phyloP scores from a whole-genome alignment of 176 grass and related monocot species.

The Echinochloa phyllopogon region DNA sequence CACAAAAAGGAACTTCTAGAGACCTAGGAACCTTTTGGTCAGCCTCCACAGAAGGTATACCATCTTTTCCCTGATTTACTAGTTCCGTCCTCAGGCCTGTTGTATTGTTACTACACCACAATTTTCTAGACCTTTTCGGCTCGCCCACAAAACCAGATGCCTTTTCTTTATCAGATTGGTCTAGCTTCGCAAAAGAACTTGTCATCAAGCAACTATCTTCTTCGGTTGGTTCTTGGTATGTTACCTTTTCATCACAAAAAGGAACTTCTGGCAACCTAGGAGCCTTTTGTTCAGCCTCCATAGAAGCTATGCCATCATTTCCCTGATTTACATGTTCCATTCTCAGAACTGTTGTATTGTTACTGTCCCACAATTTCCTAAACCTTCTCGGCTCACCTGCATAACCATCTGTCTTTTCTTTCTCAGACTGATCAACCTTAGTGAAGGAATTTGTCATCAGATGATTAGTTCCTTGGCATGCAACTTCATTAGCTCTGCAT shows the following conservation, averaged over 20 bases:
- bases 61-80: slow-evolving; percentile 43
- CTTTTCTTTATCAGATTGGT: slow-evolving; percentile 53
- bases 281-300: slow-evolving; percentile 21
- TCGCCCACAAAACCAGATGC: slow-evolving; percentile 37
- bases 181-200: slow-evolving; percentile 9
- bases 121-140: slow-evolving; percentile 40
- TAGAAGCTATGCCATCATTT: slow-evolving; percentile 36
- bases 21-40: slow-evolving; percentile 29
- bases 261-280: slow-evolving; percentile 30
- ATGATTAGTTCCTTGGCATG: slow-evolving; percentile 35
- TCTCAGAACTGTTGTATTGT: slow-evolving; percentile 31
- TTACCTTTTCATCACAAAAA: slow-evolving; percentile 19
- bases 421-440: slow-evolving; percentile 42
- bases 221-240: slow-evolving; percentile 25
- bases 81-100: slow-evolving; percentile 32
- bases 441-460: slow-evolving; percentile 36
- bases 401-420: slow-evolving; percentile 49
- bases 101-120: slow-evolving; percentile 31
- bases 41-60: slow-evolving; percentile 22
- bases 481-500: slow-evolving; percentile 34
- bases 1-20: slow-evolving; percentile 18
- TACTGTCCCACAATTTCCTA: slow-evolving; percentile 42
- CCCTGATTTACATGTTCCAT: slow-evolving; percentile 35
- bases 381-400: slow-evolving; percentile 40
- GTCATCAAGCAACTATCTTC: background rate